Evolutionary conservation across 225 moss, liverwort and hornwort species (phyloP).

Genomic region (Sphagnum tenellum): DNA sequence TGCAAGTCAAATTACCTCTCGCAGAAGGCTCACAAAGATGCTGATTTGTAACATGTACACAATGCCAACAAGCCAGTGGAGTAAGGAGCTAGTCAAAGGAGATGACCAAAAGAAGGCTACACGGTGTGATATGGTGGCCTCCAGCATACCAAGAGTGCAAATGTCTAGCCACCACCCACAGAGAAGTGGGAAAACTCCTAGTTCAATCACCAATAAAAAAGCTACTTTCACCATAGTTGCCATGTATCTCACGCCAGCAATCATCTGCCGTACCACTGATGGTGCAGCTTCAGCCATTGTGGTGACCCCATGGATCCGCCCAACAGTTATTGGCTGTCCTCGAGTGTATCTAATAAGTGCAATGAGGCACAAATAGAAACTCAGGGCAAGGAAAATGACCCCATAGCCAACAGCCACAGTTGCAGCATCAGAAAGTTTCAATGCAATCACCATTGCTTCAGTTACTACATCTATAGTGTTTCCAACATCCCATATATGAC

Average conservation of each 20-base stretch:
- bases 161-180: constrained; percentile 99
- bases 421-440: constrained; percentile 83
- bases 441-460: constrained; percentile 43
- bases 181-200: constrained; percentile 82
- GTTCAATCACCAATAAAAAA: constrained; percentile 83
- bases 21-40: constrained; percentile 93
- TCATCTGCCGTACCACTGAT: constrained; percentile 83
- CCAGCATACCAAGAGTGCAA: constrained; percentile 92
- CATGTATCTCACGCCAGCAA: constrained; percentile 86
- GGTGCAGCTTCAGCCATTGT: constrained; percentile 97
- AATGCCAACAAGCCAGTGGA: constrained; percentile 98
- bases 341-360: constrained; percentile 79
- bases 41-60: constrained; percentile 97
- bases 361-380: constrained; percentile 84
- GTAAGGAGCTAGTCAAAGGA: constrained; percentile 83
- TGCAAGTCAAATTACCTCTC: constrained; percentile 51
- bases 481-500: constrained; percentile 10
- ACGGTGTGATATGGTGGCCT: constrained; percentile 71
- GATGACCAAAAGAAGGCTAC: constrained; percentile 79
- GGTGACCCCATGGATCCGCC: constrained; percentile 78
- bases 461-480: constrained; percentile 18
- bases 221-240: constrained; percentile 88
- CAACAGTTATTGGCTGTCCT: constrained; percentile 85
- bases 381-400: constrained; percentile 67
- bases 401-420: constrained; percentile 91